Percentiles rank a stretch among this genome's conserved stretches.
These are phyloP conservation scores for Lolium multiflorum DNA, from an alignment of 176 grass and related monocot genomes.

Conservation along the genomic window DNA sequence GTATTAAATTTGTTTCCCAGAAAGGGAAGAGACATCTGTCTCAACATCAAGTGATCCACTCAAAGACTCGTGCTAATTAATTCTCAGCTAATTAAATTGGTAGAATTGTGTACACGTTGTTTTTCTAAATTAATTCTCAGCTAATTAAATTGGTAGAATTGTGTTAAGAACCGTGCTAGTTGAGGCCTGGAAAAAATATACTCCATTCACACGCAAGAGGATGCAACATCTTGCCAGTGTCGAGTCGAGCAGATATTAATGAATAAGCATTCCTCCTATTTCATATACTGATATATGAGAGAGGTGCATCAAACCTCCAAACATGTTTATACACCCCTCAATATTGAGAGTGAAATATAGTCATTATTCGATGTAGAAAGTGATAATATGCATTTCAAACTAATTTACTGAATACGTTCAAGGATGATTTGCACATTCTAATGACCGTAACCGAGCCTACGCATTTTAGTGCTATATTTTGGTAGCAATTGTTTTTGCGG, in stretches of 20 bases:
- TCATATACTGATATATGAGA: too few relatives aligned
- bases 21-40: too few relatives aligned
- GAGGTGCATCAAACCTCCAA: neutral
- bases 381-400: neutral
- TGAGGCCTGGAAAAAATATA: neutral
- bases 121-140: neutral
- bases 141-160: neutral
- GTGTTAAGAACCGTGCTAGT: neutral
- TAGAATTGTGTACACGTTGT: too few relatives aligned
- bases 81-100: too few relatives aligned
- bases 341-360: neutral
- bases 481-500: neutral
- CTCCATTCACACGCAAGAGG: neutral
- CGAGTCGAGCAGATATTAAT: too few relatives aligned
- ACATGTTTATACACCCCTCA: neutral
- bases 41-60: too few relatives aligned
- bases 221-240: neutral
- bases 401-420: neutral
- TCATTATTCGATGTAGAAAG: too few relatives aligned
- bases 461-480: neutral
- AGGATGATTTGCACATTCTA: neutral
- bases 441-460: neutral
- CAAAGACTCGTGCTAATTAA: too few relatives aligned
- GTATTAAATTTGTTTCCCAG: too few relatives aligned
- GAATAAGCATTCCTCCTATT: too few relatives aligned